A percentile compares a stretch with the other conserved stretches of the same genome.
Conservation (phyloP, 176 grass and related monocot species). For the Carex pumila region DNA sequence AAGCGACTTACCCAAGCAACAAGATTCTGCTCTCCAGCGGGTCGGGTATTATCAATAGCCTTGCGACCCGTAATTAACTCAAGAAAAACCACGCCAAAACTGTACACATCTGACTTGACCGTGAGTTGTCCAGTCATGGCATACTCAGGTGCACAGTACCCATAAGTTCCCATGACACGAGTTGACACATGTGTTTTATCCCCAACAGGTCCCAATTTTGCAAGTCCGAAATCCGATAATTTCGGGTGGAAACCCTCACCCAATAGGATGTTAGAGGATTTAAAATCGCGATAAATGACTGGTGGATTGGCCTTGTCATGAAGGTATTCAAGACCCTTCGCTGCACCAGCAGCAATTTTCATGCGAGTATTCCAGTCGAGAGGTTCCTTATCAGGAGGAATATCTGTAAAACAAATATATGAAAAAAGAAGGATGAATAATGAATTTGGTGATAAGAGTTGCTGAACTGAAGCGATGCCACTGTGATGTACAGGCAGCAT, state of each 20-base stretch:
- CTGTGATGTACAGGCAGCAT: not conserved
- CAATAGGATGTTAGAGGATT: slow-evolving; percentile 90
- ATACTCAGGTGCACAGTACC: slow-evolving; percentile 93
- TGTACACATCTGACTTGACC: slow-evolving; percentile 85
- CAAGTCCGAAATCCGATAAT: slow-evolving; percentile 82
- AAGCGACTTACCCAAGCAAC: slow-evolving; percentile 74
- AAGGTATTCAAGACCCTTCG: slow-evolving; percentile 83
- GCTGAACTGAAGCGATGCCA: not conserved
- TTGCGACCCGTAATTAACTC: slow-evolving; percentile 83
- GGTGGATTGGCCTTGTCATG: slow-evolving; percentile 85
- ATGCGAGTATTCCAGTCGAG: slow-evolving; percentile 87
- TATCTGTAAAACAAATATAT: slow-evolving; percentile 37
- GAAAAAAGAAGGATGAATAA: not conserved
- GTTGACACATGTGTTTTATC: slow-evolving; percentile 93
- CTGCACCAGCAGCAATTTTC: slow-evolving; percentile 93
- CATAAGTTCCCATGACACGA: slow-evolving; percentile 85
- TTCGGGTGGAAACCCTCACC: slow-evolving; percentile 74
- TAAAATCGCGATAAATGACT: slow-evolving; percentile 85
- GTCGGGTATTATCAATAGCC: slow-evolving; percentile 72
- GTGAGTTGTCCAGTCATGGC: slow-evolving; percentile 91
- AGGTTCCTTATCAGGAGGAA: slow-evolving; percentile 70
- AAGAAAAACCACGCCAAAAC: slow-evolving; percentile 86
- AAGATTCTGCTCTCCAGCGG: slow-evolving; percentile 69
- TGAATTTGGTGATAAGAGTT: not conserved
- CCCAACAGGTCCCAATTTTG: slow-evolving; percentile 86